Conservation (phyloP, 139 green algal species). For the Yamagishiella unicocca region DNA sequence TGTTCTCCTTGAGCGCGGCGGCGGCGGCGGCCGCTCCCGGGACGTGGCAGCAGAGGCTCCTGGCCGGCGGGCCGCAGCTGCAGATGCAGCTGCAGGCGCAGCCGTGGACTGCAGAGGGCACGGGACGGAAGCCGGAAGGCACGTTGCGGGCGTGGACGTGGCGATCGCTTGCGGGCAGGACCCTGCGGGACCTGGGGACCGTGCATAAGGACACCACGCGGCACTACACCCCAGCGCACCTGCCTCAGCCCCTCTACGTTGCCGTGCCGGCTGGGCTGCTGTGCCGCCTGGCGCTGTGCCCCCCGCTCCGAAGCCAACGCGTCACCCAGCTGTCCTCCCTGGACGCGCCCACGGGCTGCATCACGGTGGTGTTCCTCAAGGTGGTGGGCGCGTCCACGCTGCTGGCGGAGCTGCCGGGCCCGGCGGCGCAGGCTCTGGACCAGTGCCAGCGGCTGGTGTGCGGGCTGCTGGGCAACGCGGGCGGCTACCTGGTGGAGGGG, state of each 20-base stretch:
- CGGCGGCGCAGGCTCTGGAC: not conserved
- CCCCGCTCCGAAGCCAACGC: not conserved
- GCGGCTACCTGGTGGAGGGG: constrained; percentile 44
- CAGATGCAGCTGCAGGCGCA: not conserved
- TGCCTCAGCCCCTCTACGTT: not conserved
- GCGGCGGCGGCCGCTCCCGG: too few species aligned
- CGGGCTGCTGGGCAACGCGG: constrained; percentile 4
- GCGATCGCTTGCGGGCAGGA: not conserved
- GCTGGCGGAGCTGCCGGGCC: constrained; percentile 30
- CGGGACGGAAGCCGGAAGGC: too few species aligned
- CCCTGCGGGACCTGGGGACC: not conserved
- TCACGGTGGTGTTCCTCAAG: constrained; percentile 35
- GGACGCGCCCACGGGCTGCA: constrained; percentile 15
- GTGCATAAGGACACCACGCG: not conserved
- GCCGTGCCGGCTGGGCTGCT: constrained; percentile 18
- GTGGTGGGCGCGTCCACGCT: constrained; percentile 33
- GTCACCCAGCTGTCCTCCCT: not conserved
- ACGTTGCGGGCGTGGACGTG: too few species aligned
- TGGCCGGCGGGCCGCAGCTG: not conserved
- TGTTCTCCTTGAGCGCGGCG: too few species aligned
- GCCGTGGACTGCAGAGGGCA: too few species aligned
- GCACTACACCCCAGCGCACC: not conserved
- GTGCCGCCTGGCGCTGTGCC: constrained; percentile 17
- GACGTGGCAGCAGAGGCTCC: not conserved
- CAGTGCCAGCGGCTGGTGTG: not conserved